Evolutionary conservation across 768 basidiomycete genomes (phyloP).

Genomic region (Tylopilus balloui): DNA sequence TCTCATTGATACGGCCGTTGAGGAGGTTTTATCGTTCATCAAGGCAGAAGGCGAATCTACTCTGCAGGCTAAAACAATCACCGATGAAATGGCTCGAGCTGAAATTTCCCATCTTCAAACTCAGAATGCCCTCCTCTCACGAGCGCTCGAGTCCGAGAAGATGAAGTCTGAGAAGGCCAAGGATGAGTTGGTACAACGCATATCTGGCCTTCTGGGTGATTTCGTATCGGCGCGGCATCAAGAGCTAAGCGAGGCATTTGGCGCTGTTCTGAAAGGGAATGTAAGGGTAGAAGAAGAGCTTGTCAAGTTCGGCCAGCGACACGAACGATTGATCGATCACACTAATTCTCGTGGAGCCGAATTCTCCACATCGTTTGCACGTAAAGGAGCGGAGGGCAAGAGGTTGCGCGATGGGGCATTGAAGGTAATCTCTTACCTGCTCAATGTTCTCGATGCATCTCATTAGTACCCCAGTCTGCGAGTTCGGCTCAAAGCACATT

Average conservation of each 20-base stretch:
- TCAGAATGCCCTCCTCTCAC: slow-evolving; percentile 64
- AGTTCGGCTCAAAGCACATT: slow-evolving; percentile 38
- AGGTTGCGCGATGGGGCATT: slow-evolving; percentile 52
- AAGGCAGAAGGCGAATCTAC: slow-evolving; percentile 50
- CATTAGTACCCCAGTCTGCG: slow-evolving; percentile 36
- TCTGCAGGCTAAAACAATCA: slow-evolving; percentile 45
- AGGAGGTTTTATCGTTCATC: slow-evolving; percentile 55
- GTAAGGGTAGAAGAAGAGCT: slow-evolving; percentile 49
- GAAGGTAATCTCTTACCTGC: slow-evolving; percentile 44
- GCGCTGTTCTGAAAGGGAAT: slow-evolving; percentile 52
- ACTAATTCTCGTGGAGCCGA: slow-evolving; percentile 41
- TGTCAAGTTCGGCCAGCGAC: slow-evolving; percentile 43
- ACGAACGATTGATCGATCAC: slow-evolving; percentile 42
- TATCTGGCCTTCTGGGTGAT: slow-evolving; percentile 66
- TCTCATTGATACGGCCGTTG: slow-evolving; percentile 56
- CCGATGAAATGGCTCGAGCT: slow-evolving; percentile 41
- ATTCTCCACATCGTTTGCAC: slow-evolving; percentile 39
- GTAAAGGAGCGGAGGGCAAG: slow-evolving; percentile 47
- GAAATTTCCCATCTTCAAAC: slow-evolving; percentile 60
- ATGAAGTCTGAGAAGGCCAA: slow-evolving; percentile 61
- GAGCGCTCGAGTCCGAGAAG: slow-evolving; percentile 64
- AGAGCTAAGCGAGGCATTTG: slow-evolving; percentile 56
- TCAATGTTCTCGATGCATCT: slow-evolving; percentile 4
- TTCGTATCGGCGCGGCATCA: slow-evolving; percentile 68
- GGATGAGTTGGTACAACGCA: slow-evolving; percentile 68